Conservation (phyloP, 2,329 filamentous ascomycete species). For the Byssothecium circinans region DNA sequence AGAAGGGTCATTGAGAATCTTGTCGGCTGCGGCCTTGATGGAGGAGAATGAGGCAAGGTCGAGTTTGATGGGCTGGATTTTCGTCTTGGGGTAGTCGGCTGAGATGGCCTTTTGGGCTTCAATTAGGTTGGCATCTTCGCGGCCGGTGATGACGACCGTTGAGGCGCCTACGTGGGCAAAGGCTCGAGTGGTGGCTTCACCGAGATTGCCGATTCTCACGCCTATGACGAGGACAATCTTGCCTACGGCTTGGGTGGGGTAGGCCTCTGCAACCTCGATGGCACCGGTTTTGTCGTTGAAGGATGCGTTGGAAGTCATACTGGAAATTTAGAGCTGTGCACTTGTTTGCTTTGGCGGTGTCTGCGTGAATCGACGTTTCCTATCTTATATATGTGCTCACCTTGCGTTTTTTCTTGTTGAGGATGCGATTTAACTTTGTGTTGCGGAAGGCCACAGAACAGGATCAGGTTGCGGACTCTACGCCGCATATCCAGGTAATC, state of each 20-base stretch:
- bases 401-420: too few relatives aligned
- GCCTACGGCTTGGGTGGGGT: conserved; percentile 12
- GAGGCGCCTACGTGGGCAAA: conserved; percentile 14
- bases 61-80: conserved; percentile 17
- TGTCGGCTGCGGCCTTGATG: conserved; percentile 31
- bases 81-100: conserved; percentile 8
- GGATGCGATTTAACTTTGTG: too few relatives aligned
- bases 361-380: too few relatives aligned
- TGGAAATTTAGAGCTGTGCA: not conserved
- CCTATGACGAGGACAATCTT: conserved; percentile 37
- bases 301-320: conserved; percentile 8
- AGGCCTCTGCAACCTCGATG: conserved; percentile 18
- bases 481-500: too few relatives aligned
- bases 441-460: too few relatives aligned
- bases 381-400: too few relatives aligned
- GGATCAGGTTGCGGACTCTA: too few relatives aligned
- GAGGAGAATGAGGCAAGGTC: conserved; percentile 36
- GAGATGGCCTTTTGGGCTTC: not conserved
- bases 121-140: conserved; percentile 7
- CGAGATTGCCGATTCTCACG: conserved; percentile 9
- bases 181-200: conserved; percentile 12
- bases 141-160: conserved; percentile 14
- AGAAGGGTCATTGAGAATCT: conserved; percentile 16
- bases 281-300: conserved; percentile 12
- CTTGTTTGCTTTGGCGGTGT: too few relatives aligned